Base-by-base conservation (phyloP, 2,329 filamentous ascomycete genomes). In the Rugonectria rugulosa region DNA sequence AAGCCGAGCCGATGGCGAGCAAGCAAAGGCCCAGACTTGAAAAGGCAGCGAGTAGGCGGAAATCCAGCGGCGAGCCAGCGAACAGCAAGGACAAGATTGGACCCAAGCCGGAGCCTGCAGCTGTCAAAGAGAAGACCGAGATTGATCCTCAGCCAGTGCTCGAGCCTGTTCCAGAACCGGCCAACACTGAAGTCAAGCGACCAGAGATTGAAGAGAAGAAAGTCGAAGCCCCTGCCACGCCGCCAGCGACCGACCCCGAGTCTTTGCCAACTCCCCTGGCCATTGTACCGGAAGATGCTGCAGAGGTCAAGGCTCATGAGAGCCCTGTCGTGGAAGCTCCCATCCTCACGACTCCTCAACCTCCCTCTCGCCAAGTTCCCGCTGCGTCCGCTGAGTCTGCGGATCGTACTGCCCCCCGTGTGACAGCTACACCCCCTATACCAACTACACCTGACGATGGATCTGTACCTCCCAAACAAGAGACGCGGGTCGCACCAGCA, bases 351-450 rank as follows among this genome's bases (percentile, higher is more conserved):
- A 45, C 60, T 29, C 32, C 59, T 3, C 45, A 50, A 2, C 63
- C 61, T 11, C 53, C 58, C 5, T 62, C 62, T 2, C 51, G 58
- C 17, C 51, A 64, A 23, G 59, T 63, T 4, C 64, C 63, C 24
- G 54, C 38, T 26, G 43, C 24, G 6, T 47, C 37, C 4, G 38
- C 52, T 9, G 43, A 29, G 14, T 19, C 27, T n/a, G 24, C 42
- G 36, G 44, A 11, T 6, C n/a, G 15, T 17, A 44, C 29, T 32
- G 29, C 27, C 4, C 11, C 41, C 2, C 11, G 15, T 2, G n/a
- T 26, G 7, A 17, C 15, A 10, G 15, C 26, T 21, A 12, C 41
- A 5, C 9, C 40, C 8, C 41, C 57, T 24, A 32, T 41, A 11
- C 21, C 42, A n/a, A 42, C 42, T 6, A 34, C 54, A 12, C 29